Percentiles rank a stretch among this genome's conserved stretches.
phyloP scores from a whole-genome alignment of 495 filamentous ascomycete genomes.

The Amorphotheca resinae region DNA sequence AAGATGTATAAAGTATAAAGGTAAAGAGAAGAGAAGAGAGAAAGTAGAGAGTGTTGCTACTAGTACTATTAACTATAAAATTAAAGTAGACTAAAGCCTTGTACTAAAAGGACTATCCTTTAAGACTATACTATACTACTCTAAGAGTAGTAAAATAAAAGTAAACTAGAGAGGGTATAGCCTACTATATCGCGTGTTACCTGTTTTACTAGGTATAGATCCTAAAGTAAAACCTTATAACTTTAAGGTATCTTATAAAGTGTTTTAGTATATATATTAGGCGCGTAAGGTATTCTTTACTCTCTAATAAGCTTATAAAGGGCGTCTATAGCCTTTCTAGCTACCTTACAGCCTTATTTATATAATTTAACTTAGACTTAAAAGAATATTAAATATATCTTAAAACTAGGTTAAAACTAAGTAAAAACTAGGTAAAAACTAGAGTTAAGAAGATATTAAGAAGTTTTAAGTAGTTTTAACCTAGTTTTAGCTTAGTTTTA shows the following conservation, averaged over 20 bases:
- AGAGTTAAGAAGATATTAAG: too few relatives aligned
- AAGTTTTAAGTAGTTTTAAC: too few relatives aligned
- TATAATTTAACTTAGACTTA: too few relatives aligned
- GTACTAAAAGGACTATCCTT: not conserved
- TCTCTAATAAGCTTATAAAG: not conserved
- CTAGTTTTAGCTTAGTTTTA: too few relatives aligned
- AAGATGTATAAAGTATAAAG: not conserved
- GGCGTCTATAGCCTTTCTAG: not conserved
- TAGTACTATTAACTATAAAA: not conserved
- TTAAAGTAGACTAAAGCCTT: not conserved
- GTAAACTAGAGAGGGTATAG: too few relatives aligned
- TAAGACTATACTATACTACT: not conserved
- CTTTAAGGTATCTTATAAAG: not conserved
- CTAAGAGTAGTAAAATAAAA: not conserved
- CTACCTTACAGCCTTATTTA: too few relatives aligned
- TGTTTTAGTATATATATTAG: not conserved
- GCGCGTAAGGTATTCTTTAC: not conserved
- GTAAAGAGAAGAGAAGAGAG: not conserved
- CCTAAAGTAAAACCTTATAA: not conserved
- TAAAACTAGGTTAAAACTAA: too few relatives aligned
- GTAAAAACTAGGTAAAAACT: too few relatives aligned
- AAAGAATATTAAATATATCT: too few relatives aligned
- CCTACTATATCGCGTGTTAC: not conserved
- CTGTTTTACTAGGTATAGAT: not conserved
- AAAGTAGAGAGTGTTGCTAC: not conserved